Conservation (phyloP, 441 rosid genomes). For the Gossypium davidsonii region DNA sequence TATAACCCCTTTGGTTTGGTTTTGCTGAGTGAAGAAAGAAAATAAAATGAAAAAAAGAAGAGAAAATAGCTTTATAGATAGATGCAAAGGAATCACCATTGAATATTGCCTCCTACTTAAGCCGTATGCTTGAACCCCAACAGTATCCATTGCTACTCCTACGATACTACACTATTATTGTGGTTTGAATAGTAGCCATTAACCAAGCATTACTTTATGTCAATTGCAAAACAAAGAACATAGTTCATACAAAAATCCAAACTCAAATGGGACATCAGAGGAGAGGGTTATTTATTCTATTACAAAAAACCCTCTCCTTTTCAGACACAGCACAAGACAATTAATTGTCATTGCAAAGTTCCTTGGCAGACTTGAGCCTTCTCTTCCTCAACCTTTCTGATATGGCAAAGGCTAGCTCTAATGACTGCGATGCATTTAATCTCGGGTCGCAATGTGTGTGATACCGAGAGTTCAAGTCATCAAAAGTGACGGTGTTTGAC, state of each 20-base stretch:
- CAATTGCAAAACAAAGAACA: neutral
- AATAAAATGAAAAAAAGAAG: conserved; percentile 2
- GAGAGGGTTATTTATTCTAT: neutral
- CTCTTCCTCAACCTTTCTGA: conserved; percentile 14
- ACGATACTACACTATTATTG: neutral
- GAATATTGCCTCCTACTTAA: neutral
- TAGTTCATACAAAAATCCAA: neutral
- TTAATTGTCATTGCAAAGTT: neutral
- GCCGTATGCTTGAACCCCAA: neutral
- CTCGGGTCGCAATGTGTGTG: conserved; percentile 14
- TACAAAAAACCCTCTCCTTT: neutral
- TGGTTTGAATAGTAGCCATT: neutral
- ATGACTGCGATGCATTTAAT: conserved; percentile 11
- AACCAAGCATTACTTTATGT: neutral
- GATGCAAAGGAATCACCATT: neutral
- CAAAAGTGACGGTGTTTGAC: conserved; percentile 1
- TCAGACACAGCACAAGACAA: neutral
- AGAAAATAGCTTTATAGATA: neutral
- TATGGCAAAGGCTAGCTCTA: conserved; percentile 18
- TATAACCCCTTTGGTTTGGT: conserved; percentile 7
- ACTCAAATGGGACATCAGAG: neutral
- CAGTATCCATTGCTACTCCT: neutral
- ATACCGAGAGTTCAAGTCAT: conserved; percentile 10
- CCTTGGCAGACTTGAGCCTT: conserved; percentile 10
- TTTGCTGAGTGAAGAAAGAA: neutral